phyloP scores from a whole-genome alignment of 2,329 filamentous ascomycete species.

The Coniochaeta hoffmannii region DNA sequence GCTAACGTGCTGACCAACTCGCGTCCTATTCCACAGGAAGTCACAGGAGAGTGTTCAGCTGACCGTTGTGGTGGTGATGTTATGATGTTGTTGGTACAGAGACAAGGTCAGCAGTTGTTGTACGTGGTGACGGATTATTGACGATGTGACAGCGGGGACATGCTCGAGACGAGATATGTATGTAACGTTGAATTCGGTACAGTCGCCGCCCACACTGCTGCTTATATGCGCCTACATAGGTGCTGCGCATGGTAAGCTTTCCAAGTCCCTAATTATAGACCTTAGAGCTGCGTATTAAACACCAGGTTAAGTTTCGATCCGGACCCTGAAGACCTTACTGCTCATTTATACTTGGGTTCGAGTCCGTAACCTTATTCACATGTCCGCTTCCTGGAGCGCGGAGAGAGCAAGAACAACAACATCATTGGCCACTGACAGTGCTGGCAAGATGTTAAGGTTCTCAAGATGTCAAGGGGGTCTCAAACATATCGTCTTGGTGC shows the following conservation, averaged over 20 bases:
- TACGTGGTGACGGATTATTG: neutral
- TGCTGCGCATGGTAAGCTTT: no score
- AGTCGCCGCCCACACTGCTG: neutral
- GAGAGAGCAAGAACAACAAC: neutral
- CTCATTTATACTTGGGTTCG: no score
- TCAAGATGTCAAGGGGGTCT: neutral
- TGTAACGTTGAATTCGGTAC: constrained; percentile 8
- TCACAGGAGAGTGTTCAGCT: no score
- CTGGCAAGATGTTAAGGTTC: neutral
- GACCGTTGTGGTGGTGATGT: no score
- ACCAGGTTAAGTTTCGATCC: neutral
- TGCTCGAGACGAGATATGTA: constrained; percentile 2
- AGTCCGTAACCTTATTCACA: no score
- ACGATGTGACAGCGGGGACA: neutral
- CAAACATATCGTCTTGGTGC: neutral
- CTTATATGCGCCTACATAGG: neutral
- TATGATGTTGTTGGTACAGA: no score
- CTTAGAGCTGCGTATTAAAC: neutral
- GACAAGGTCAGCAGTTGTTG: neutral
- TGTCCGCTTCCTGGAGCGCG: no score
- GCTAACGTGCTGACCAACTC: no score
- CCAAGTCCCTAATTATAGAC: neutral
- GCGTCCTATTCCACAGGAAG: neutral
- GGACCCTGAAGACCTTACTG: no score
- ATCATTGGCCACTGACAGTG: neutral